Evolutionary conservation across 2,329 filamentous ascomycete genomes (phyloP).

Genomic region (Nemania bipapillata): DNA sequence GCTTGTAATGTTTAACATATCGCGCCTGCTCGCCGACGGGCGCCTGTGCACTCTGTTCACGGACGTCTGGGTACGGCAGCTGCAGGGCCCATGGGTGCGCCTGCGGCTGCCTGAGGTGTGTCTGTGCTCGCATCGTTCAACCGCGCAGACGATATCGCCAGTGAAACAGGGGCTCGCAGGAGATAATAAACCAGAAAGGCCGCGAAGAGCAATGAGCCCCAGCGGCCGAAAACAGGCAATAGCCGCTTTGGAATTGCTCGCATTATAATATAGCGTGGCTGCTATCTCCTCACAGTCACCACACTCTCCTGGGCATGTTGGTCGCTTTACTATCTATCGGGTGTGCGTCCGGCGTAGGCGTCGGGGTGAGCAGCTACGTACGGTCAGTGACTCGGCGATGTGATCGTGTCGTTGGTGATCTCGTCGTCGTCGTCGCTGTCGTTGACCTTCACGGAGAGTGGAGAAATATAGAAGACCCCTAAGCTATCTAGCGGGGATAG

Average conservation of each 20-base stretch:
- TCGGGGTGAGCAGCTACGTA: constrained; percentile 25
- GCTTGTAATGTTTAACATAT: constrained; percentile 52
- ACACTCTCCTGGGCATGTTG: constrained; percentile 46
- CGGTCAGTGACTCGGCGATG: neutral
- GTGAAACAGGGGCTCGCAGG: constrained; percentile 46
- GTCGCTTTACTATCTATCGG: constrained; percentile 28
- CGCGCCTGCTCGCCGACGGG: constrained; percentile 34
- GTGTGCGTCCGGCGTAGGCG: constrained; percentile 20
- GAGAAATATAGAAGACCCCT: constrained; percentile 7
- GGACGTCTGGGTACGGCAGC: constrained; percentile 38
- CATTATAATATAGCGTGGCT: constrained; percentile 44
- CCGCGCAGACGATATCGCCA: constrained; percentile 37
- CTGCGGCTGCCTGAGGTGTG: constrained; percentile 8
- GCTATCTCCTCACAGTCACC: constrained; percentile 44
- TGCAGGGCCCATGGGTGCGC: constrained; percentile 29
- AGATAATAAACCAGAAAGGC: constrained; percentile 50
- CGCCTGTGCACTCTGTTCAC: constrained; percentile 40
- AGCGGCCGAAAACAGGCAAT: constrained; percentile 48
- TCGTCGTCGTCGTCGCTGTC: constrained; percentile 6
- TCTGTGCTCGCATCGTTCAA: constrained; percentile 17
- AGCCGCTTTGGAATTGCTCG: constrained; percentile 47
- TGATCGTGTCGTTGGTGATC: constrained; percentile 4
- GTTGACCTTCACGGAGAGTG: constrained; percentile 28
- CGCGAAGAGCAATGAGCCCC: constrained; percentile 48
- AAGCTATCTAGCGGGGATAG: constrained; percentile 10